Percentiles rank a stretch among this genome's conserved stretches.
Evolutionary conservation across 2,329 filamentous ascomycete genomes (phyloP).

Genomic region (Fusarium bulbicola): DNA sequence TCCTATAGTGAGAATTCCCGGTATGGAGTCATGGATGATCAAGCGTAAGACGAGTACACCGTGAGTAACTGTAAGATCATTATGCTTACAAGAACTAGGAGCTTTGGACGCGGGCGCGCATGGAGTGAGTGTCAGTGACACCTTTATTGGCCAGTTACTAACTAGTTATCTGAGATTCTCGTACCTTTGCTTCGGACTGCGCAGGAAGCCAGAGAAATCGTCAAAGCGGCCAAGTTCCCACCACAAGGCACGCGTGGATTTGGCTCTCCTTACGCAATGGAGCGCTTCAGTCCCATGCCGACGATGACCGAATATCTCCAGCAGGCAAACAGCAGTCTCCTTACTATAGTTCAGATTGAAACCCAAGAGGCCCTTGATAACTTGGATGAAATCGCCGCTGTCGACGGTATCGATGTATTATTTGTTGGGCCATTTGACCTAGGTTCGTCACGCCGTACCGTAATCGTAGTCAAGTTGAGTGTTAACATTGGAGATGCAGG

Average conservation of each 20-base stretch:
- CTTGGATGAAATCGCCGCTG: not conserved
- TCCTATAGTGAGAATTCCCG: not conserved
- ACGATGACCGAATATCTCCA: not conserved
- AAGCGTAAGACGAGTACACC: not conserved
- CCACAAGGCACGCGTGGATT: not conserved
- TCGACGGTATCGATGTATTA: not conserved
- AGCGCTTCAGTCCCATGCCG: not conserved
- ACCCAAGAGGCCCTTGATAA: not conserved
- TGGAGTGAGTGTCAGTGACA: not conserved
- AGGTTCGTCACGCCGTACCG: too few species aligned
- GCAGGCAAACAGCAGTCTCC: not conserved
- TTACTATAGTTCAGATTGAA: not conserved
- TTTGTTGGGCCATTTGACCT: not conserved
- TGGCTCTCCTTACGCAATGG: not conserved
- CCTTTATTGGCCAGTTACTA: accelerated
- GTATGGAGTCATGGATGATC: not conserved
- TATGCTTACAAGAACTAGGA: not conserved
- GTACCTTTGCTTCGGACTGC: not conserved
- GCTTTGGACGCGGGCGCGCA: not conserved
- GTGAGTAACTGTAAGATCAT: accelerated
- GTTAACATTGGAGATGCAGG: not conserved
- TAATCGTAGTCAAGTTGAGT: too few species aligned
- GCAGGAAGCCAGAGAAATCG: not conserved
- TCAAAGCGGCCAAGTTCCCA: not conserved
- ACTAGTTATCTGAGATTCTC: accelerated